Base-by-base conservation (phyloP, 2,329 filamentous ascomycete species). In the Trichocomaceae sp. region DNA sequence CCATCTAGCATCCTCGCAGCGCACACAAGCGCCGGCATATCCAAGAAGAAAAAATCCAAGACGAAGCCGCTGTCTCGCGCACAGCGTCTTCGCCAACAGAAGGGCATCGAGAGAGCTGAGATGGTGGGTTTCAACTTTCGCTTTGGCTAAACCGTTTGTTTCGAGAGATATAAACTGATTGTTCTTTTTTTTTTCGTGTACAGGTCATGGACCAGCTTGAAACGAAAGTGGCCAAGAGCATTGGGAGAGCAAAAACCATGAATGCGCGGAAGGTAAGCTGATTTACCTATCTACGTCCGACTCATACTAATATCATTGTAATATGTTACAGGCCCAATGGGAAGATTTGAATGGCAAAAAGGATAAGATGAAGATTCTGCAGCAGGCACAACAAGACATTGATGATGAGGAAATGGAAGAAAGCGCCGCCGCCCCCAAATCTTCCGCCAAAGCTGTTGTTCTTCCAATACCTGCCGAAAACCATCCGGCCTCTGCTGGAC, bases 31-130 rank as follows among this genome's bases (percentile, higher is more conserved):
- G 69, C 75, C 17, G 81, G 81, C 8, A 72, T 84, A n/a, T 67
- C 70, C 54, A 81, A 81, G 65, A 81, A 79, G 62, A 72, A 73
- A 52, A 72, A 73, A 52, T 65, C 68, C 13, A 71, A 72, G 52
- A 59, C 62, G 1, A 82, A 82, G 63, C 71, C 70, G 19, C 60
- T 79, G 61, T 79, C 75, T 23, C 76, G 78, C 50, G 73, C 77
- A 7, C 82, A 84, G 65, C 73, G 77, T 5, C 61, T 76, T 52
- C 75, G 82, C 42, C 79, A 79, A 48, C 73, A 80, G 59, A 78
- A 77, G 62, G 78, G 76, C 17, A 67, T 83, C 42, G 80, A 83
- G 61, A 74, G 77, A 57, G 82, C 79, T 7, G 80, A 81, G 55
- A 70, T 29, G 26, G 26, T 29, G 26, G 26, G 26, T 29, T 29